Evolutionary conservation across 2,329 filamentous ascomycete genomes (phyloP), one percentile per base, ranked within the genome.

Genomic region (Akanthomyces muscarius): DNA sequence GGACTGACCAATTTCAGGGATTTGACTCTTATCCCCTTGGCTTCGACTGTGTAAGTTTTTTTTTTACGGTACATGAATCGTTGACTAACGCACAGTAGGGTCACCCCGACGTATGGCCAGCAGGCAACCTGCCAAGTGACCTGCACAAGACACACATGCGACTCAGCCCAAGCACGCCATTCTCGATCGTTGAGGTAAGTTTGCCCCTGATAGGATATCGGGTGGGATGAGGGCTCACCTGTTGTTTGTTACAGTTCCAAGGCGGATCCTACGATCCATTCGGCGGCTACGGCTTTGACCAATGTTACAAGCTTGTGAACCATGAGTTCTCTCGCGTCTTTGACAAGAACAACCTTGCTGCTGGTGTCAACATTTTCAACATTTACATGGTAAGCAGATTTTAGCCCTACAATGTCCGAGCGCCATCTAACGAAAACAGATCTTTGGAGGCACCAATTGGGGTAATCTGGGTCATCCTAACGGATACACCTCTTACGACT

Each of bases 391-490:
- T 86, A 70, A 67, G 28, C 33, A 51, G 5, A 21, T 23, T n/a
- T 16, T 2, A 8, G 3, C 30, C n/a, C 14, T 21, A 33, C 18
- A 13, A 7, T 36, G 5, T 21, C 23, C 44, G 48, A 52, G 18
- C 61, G 21, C 14, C 65, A 4, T 28, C 65, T 36, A 3, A 0
- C 5, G 0, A 38, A 36, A 3, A 0, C 7, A 84, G 83, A 87
- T 83, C 0, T 90, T 83, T 67, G 91, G 91, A 16, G 91, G 90
- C 6, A 93, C 90, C 0, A 95, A 94, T 71, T 94, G 90, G 91
- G 90, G 90, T 0, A 93, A 92, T 65, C 74, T 91, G 5, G 89
- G 90, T 0, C 85, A 91, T 67, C 81, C 87, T 11, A 87, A 86
- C 13, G 86, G 82, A 3, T 87, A 87, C 65, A 86, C 83, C 0